These are phyloP conservation scores for Ophiocordyceps camponoti-leonardi DNA, from an alignment of 2,329 filamentous ascomycete species.

Conservation along the genomic window DNA sequence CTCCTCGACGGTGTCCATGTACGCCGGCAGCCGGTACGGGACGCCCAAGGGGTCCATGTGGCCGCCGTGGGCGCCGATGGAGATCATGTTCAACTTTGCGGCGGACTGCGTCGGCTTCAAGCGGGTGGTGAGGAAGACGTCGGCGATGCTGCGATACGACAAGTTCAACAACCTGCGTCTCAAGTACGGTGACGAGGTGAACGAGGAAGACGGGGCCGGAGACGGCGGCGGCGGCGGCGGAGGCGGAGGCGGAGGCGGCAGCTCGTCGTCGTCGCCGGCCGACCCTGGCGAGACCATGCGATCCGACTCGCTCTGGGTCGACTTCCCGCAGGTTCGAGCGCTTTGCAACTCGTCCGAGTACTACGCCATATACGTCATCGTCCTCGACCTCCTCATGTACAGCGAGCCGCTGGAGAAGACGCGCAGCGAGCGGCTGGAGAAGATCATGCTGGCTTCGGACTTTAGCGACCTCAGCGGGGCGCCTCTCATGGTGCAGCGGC, in stretches of 20 bases:
- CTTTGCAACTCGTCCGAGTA: constrained; percentile 96
- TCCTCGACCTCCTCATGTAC: constrained; percentile 87
- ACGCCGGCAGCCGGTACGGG: constrained; percentile 87
- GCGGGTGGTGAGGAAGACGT: constrained; percentile 91
- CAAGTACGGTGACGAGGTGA: constrained; percentile 92
- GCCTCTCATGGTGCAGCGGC: constrained; percentile 76
- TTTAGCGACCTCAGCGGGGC: constrained; percentile 93
- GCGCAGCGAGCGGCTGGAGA: constrained; percentile 85
- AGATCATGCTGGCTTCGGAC: constrained; percentile 97
- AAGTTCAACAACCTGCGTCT: constrained; percentile 95
- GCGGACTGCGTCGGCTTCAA: constrained; percentile 95
- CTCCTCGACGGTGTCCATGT: constrained; percentile 73
- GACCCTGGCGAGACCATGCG: constrained; percentile 42
- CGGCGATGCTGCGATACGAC: constrained; percentile 83
- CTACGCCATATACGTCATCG: constrained; percentile 96
- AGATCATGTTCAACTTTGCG: constrained; percentile 95
- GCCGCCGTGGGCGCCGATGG: constrained; percentile 96
- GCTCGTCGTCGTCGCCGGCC: constrained; percentile 8
- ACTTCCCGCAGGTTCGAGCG: constrained; percentile 87
- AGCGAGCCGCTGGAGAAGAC: constrained; percentile 94
- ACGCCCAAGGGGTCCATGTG: constrained; percentile 70
- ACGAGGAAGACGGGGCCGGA: constrained; percentile 39
- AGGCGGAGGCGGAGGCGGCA: constrained; percentile 13
- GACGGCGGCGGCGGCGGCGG: constrained; percentile 18
- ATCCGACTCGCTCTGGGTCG: constrained; percentile 94